phyloP scores from a whole-genome alignment of 2,329 filamentous ascomycete genomes.

The Colletotrichum costaricense region DNA sequence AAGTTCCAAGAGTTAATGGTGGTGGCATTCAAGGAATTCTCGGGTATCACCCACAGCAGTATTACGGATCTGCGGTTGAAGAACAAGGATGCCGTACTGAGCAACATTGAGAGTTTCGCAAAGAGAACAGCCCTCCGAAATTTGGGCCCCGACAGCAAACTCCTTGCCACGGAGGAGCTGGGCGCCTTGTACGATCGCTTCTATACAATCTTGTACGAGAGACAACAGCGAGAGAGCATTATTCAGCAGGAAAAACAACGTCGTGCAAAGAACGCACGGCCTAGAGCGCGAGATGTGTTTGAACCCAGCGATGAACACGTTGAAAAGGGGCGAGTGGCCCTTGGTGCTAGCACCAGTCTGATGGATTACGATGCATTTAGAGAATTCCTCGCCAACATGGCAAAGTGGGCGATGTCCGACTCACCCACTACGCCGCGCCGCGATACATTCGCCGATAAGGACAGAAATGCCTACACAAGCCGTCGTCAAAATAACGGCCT shows the following conservation, averaged over 20 bases:
- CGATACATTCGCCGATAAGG: constrained; percentile 60
- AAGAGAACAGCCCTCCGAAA: constrained; percentile 97
- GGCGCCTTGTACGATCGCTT: constrained; percentile 94
- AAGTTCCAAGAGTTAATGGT: constrained; percentile 99
- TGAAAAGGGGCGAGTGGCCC: constrained; percentile 87
- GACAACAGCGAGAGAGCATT: constrained; percentile 83
- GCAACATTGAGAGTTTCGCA: constrained; percentile 96
- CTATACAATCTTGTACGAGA: constrained; percentile 90
- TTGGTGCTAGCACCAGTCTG: constrained; percentile 88
- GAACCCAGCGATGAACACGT: constrained; percentile 60
- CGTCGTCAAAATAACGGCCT: constrained; percentile 27
- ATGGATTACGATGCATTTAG: constrained; percentile 99
- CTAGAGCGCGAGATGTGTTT: constrained; percentile 54
- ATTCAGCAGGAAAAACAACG: constrained; percentile 81
- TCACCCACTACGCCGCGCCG: constrained; percentile 72
- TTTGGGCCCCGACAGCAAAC: constrained; percentile 94
- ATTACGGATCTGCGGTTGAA: constrained; percentile 90
- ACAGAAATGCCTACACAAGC: constrained; percentile 58
- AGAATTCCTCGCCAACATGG: constrained; percentile 89
- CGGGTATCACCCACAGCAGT: constrained; percentile 91
- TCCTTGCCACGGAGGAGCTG: constrained; percentile 85
- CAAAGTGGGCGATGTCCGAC: constrained; percentile 94
- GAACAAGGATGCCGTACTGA: constrained; percentile 93
- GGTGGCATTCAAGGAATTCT: constrained; percentile 98
- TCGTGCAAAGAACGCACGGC: constrained; percentile 70